phyloP scores from a whole-genome alignment of 192 early-diverging fungal genomes.

The Chytriomyces sp. region DNA sequence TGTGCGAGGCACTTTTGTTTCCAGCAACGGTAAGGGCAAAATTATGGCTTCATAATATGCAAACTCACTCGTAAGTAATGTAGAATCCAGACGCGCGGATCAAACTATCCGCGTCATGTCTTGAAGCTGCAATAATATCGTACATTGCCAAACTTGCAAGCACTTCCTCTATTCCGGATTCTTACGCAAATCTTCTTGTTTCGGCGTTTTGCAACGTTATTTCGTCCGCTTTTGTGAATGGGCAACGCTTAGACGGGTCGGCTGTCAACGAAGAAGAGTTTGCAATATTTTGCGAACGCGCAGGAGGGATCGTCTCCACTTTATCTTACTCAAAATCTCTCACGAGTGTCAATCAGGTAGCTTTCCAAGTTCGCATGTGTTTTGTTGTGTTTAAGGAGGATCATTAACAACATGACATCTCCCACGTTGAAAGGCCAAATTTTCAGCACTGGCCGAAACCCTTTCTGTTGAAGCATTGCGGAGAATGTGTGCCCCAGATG shows the following conservation, averaged over 20 bases:
- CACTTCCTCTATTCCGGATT: constrained; percentile 20
- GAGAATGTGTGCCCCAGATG: background rate
- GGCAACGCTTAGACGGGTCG: background rate
- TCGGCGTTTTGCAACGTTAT: constrained; percentile 13
- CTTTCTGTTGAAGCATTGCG: background rate
- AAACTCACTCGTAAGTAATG: background rate
- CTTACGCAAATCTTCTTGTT: constrained; percentile 12
- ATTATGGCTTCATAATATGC: background rate
- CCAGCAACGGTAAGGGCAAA: constrained; percentile 20
- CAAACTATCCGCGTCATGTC: background rate
- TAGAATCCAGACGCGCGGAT: constrained; percentile 20
- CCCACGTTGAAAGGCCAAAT: background rate
- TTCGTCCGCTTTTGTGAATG: background rate
- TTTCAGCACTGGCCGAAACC: background rate
- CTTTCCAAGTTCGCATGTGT: background rate
- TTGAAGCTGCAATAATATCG: background rate
- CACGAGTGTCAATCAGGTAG: background rate
- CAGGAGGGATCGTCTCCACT: background rate
- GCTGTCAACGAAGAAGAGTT: background rate
- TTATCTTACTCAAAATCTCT: background rate
- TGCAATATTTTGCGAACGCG: constrained; percentile 6
- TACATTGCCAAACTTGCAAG: constrained; percentile 36
- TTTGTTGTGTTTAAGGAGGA: no score
- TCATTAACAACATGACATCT: no score
- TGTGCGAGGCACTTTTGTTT: constrained; percentile 22